These are phyloP conservation scores for Aspergillus sparsus DNA, from an alignment of 495 filamentous ascomycete genomes.

Conservation along the genomic window DNA sequence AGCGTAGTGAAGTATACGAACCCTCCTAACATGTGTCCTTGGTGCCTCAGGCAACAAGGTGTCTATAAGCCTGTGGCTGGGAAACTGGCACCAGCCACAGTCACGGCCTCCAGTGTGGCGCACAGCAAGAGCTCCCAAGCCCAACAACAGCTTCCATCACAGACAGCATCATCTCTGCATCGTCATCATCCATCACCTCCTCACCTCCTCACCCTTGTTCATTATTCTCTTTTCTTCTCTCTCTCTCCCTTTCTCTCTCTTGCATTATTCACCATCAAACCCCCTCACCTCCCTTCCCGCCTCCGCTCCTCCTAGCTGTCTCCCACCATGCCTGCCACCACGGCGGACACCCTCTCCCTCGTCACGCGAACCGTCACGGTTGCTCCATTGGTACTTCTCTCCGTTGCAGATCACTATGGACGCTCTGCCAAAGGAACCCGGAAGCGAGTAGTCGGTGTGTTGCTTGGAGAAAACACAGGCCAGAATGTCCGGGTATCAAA, in stretches of 20 bases:
- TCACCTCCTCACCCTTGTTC: neutral
- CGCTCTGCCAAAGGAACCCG: slow-evolving; percentile 83
- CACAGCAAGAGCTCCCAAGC: slow-evolving; percentile 19
- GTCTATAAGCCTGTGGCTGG: slow-evolving; percentile 11
- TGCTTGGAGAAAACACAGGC: slow-evolving; percentile 93
- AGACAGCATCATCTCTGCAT: slow-evolving; percentile 12
- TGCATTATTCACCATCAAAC: neutral
- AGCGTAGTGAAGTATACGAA: neutral
- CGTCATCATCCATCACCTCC: slow-evolving; percentile 18
- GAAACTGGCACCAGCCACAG: slow-evolving; percentile 12
- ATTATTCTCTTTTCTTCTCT: slow-evolving; percentile 7
- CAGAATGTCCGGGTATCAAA: slow-evolving; percentile 96
- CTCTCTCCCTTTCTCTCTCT: slow-evolving; percentile 1
- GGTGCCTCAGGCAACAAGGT: slow-evolving; percentile 22
- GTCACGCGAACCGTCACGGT: slow-evolving; percentile 93
- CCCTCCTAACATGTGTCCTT: slow-evolving; percentile 8
- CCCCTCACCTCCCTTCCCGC: slow-evolving; percentile 6
- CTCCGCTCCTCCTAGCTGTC: slow-evolving; percentile 16
- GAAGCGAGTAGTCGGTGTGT: slow-evolving; percentile 94
- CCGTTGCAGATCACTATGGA: slow-evolving; percentile 97
- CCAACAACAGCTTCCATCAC: slow-evolving; percentile 19
- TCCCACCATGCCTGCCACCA: slow-evolving; percentile 83
- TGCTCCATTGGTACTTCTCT: slow-evolving; percentile 95
- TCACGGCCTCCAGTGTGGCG: slow-evolving; percentile 8
- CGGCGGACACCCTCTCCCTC: slow-evolving; percentile 89